Evolutionary conservation across 495 filamentous ascomycete species (phyloP).

Genomic region (Xylaria nigripes): DNA sequence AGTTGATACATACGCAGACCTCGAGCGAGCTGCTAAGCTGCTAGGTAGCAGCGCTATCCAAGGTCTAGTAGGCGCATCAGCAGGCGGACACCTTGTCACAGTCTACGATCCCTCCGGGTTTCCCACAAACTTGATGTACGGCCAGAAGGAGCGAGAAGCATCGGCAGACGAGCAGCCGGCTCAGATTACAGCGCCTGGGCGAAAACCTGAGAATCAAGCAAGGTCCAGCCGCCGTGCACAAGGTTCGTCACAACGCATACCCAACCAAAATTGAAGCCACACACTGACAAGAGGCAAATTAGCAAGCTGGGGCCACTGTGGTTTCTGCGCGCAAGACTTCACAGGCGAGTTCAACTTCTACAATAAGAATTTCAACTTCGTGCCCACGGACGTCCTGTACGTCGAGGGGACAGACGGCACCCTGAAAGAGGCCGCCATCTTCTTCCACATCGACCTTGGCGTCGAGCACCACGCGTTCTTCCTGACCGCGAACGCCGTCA

Average conservation of each 20-base stretch:
- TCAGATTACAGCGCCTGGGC: no score
- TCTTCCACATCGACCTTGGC: constrained; percentile 19
- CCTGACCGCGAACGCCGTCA: constrained; percentile 29
- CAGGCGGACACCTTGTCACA: constrained; percentile 37
- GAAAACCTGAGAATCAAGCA: constrained; percentile 30
- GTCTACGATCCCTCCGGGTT: constrained; percentile 37
- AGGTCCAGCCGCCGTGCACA: constrained; percentile 53
- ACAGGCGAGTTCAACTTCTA: constrained; percentile 44
- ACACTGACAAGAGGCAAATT: neutral
- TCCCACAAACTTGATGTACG: constrained; percentile 36
- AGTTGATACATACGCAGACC: constrained; percentile 35
- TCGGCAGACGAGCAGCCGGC: constrained; percentile 17
- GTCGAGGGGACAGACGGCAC: constrained; percentile 17
- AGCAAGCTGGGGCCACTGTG: constrained; percentile 49
- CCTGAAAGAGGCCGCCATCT: constrained; percentile 34
- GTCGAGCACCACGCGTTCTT: constrained; percentile 55
- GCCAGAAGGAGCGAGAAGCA: constrained; percentile 28
- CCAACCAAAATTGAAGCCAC: neutral
- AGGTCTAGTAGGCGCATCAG: constrained; percentile 31
- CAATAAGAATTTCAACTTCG: constrained; percentile 51
- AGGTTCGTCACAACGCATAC: constrained; percentile 19
- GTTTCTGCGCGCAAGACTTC: constrained; percentile 45
- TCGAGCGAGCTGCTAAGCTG: constrained; percentile 26
- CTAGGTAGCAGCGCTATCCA: constrained; percentile 29
- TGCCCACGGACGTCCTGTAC: constrained; percentile 36